Evolutionary conservation across 2,329 filamentous ascomycete species (phyloP).

Genomic region (Neofusicoccum parvum): DNA sequence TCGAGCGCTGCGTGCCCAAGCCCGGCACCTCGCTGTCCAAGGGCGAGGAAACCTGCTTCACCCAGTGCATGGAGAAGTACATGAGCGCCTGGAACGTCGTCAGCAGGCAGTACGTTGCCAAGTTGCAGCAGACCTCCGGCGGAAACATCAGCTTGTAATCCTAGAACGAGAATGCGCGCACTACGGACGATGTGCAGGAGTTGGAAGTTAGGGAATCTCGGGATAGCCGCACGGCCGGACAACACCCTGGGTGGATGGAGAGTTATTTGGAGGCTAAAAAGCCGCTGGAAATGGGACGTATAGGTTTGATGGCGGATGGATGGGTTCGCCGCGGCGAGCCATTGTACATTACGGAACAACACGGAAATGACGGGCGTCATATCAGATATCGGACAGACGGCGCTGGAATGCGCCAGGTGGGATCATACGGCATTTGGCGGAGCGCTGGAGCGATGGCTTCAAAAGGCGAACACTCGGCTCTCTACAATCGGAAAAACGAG

Average conservation of each 20-base stretch:
- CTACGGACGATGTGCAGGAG: not conserved
- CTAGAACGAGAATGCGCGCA: too few relatives aligned
- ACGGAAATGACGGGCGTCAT: not conserved
- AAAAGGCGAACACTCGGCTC: not conserved
- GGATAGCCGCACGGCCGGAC: too few relatives aligned
- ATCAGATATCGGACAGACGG: not conserved
- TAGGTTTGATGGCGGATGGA: too few relatives aligned
- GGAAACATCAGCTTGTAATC: slow-evolving; percentile 5
- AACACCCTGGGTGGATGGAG: too few relatives aligned
- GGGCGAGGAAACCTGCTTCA: slow-evolving; percentile 53
- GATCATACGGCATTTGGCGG: not conserved
- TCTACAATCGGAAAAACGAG: not conserved
- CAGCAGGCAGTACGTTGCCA: slow-evolving; percentile 50
- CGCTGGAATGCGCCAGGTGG: not conserved
- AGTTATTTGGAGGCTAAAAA: too few relatives aligned
- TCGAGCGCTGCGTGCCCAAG: slow-evolving; percentile 57
- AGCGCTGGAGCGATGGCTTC: not conserved
- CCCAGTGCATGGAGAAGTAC: slow-evolving; percentile 59
- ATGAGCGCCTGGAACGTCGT: slow-evolving; percentile 57
- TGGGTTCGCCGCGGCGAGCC: not conserved
- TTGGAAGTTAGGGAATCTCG: not conserved
- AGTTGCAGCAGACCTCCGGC: slow-evolving; percentile 43
- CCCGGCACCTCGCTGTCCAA: slow-evolving; percentile 54
- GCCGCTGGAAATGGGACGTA: too few relatives aligned
- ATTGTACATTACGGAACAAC: slow-evolving; percentile 9